Conservation (phyloP, 257 asterid genomes). For the Plantago major region DNA sequence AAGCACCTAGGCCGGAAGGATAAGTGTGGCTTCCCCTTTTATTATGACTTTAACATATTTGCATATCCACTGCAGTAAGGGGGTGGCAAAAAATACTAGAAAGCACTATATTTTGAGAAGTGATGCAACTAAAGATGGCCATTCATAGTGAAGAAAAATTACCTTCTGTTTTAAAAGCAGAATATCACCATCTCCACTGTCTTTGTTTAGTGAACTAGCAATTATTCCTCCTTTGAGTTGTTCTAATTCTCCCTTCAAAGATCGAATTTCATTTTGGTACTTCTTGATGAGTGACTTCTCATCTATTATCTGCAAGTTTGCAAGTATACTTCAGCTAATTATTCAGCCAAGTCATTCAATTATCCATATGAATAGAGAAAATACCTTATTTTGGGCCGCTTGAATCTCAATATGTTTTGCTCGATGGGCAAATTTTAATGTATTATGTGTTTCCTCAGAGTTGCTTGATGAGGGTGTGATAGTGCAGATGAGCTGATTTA, state of each 20-base stretch:
- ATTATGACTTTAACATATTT: background rate
- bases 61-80: background rate
- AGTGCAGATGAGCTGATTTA: constrained; percentile 81
- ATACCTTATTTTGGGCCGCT: constrained; percentile 93
- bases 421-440: constrained; percentile 97
- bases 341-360: constrained; percentile 9
- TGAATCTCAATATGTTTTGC: constrained; percentile 96
- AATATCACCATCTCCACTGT: constrained; percentile 62
- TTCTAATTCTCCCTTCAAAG: constrained; percentile 91
- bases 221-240: constrained; percentile 88
- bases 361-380: constrained; percentile 18
- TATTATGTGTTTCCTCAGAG: constrained; percentile 98
- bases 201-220: constrained; percentile 60
- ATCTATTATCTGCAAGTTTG: constrained; percentile 78
- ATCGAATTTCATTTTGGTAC: constrained; percentile 91
- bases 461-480: constrained; percentile 96
- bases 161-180: constrained; percentile 95
- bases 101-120: background rate
- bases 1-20: background rate
- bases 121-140: constrained; percentile 13
- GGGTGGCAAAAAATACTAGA: constrained; percentile 1
- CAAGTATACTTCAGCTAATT: constrained; percentile 22
- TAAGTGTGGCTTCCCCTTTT: background rate
- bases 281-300: constrained; percentile 97
- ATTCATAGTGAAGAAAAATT: background rate